These are phyloP conservation scores for Myrica gale DNA, from an alignment of 306 rosid genomes.

Conservation along the genomic window DNA sequence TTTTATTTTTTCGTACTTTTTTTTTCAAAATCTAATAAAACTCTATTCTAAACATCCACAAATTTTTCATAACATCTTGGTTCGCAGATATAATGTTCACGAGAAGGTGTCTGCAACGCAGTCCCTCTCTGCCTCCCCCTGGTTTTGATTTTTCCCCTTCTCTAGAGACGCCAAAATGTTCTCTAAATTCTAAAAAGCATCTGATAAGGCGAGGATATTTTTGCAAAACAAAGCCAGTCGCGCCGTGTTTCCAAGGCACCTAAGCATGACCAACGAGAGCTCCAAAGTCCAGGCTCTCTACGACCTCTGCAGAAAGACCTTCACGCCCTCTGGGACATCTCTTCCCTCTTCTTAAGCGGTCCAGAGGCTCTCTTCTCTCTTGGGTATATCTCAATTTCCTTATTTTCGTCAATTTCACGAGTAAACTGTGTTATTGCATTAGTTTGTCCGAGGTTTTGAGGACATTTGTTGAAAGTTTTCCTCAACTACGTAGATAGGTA, in stretches of 20 bases:
- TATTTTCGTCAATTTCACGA: neutral
- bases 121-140: neutral
- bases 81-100: too few species aligned
- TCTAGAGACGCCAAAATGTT: constrained; percentile 21
- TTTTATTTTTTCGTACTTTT: too few species aligned
- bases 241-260: constrained; percentile 34
- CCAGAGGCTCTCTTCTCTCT: constrained; percentile 53
- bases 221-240: constrained; percentile 33
- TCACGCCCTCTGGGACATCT: constrained; percentile 48
- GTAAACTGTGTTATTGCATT: neutral
- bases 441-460: neutral
- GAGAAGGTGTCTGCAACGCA: too few species aligned
- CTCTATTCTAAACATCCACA: too few species aligned
- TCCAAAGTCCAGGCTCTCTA: constrained; percentile 66
- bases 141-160: neutral
- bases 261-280: constrained; percentile 49
- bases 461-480: neutral
- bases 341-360: constrained; percentile 49
- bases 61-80: too few species aligned
- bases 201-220: constrained; percentile 41
- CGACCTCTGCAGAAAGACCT: constrained; percentile 60
- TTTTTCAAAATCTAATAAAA: too few species aligned
- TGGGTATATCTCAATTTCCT: constrained; percentile 49
- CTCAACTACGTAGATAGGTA: constrained; percentile 12
- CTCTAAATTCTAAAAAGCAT: constrained; percentile 35